Base-by-base conservation (phyloP, 805 yeast species). In the Metschnikowia kofuensis region DNA sequence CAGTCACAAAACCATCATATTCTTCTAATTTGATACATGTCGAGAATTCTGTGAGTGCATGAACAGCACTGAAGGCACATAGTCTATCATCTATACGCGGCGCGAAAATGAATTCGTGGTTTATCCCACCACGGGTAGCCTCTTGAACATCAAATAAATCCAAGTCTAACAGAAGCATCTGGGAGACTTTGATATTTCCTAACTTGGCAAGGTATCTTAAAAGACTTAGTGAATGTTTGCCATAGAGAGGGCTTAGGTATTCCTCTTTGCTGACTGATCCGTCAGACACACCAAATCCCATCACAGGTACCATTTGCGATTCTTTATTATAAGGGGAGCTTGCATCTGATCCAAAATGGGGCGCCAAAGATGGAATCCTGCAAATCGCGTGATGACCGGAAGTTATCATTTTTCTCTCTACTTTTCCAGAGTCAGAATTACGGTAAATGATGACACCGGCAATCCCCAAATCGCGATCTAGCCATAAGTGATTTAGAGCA, bases 21-120 rank as follows among this genome's bases (percentile, higher is more conserved):
- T 52, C 52, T 4, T 51, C 47, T 11, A 69, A 53, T 8, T 52
- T 52, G 9, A 14, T 28, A 5, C 14, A 1, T 15, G 28, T 28
- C 1, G 47, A 47, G 2, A 39, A 41, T 42, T 65, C 64, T 21
- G 67, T 43, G 36, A 73, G 60, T 2, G 66, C 73, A 38, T 63
- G 52, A n/a, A 72, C 50, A 2, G 75, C 74, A 27, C 63, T 62
- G 54, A 59, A 73, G 5, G 75, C 66, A 51, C 77, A 73, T 27
- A 73, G 57, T 29, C 77, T 55, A 58, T 73, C 77, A 48, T 73
- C 77, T 13, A 73, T 56, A 30, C 76, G 58, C 2, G 75, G 68
- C 3, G 75, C 69, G 49, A 63, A 68, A 35, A 73, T 58, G 45
- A 72, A 73, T 49, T 73, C 77, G 27, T 50, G 50, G 11, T 54